Base-by-base conservation (phyloP, 2,329 filamentous ascomycete genomes). In the Ophiostoma sp. region DNA sequence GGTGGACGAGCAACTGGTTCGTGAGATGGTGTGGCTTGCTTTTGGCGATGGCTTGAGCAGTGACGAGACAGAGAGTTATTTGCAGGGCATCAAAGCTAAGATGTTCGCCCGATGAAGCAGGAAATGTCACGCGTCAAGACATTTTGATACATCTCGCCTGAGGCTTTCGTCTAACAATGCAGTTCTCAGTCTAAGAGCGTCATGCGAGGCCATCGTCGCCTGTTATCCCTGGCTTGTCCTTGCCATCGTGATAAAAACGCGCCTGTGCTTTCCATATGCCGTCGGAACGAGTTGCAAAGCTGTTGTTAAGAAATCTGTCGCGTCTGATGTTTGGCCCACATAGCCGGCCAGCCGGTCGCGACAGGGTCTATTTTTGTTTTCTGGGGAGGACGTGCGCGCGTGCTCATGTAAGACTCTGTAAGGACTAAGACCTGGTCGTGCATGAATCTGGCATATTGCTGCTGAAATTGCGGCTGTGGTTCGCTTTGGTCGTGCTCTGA, bases 361-460 rank as follows among this genome's bases (percentile, higher is more conserved):
- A 64, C 61, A 19, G 17, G 36, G 42, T n/a, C 61, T 64, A 42
- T 39, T 63, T 64, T 64, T 45, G 36, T 42, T 22, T 36, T 7
- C 11, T 6, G 31, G 42, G 31, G 19, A 39, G 31, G 19, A 61
- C 31, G 31, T 36, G n/a, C 64, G 64, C 64, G 39, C 64, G 42
- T 11, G 15, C 15, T 48, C 42, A 3, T 48, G 42, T 48, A 48
- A 48, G 42, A 48, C 39, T 12, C 15, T 12, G 39, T 12, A n/a
- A n/a, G n/a, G n/a, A n/a, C n/a, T 3, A 42, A 68, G 64, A 45
- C 25, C 45, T 33, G n/a, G 66, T 15, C 28, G 45, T 31, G 66
- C 45, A 69, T 69, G 28, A 69, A 69, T 36, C 17, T 52, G 42
- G 63, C 63, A 68, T 48, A 31, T 48, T 68, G 36, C 28, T 36